These are phyloP conservation scores for Xylaria sp. DNA, from an alignment of 2,329 filamentous ascomycete species.

Conservation along the genomic window DNA sequence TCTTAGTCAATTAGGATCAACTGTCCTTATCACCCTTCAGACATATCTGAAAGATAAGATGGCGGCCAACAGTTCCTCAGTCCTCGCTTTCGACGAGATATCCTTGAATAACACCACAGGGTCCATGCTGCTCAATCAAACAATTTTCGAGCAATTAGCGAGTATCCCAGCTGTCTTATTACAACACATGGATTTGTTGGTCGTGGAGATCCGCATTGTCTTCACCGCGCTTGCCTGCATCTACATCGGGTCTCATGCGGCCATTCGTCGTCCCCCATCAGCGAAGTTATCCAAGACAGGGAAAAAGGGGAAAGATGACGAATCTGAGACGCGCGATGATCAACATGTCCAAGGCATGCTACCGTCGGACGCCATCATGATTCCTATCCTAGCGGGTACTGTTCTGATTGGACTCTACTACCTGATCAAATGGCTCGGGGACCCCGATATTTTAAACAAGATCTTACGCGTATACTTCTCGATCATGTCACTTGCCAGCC, in stretches of 20 bases:
- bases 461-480: constrained; percentile 87
- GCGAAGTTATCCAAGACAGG: constrained; percentile 69
- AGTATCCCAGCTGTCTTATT: constrained; percentile 47
- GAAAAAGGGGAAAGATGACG: constrained; percentile 57
- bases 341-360: constrained; percentile 70
- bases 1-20: background rate
- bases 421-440: constrained; percentile 87
- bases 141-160: constrained; percentile 47
- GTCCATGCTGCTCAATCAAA: constrained; percentile 39
- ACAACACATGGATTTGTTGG: constrained; percentile 54
- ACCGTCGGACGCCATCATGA: constrained; percentile 83
- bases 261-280: constrained; percentile 83
- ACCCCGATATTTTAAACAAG: constrained; percentile 83
- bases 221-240: constrained; percentile 83
- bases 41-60: constrained; percentile 35
- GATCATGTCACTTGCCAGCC: constrained; percentile 79
- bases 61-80: constrained; percentile 43
- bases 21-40: background rate
- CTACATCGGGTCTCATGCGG: constrained; percentile 85
- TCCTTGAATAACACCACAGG: constrained; percentile 41
- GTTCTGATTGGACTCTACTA: constrained; percentile 84
- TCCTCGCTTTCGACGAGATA: constrained; percentile 41
- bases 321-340: constrained; percentile 66
- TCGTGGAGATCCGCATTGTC: constrained; percentile 61
- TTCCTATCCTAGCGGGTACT: constrained; percentile 80